These are phyloP conservation scores for Fusarium musae DNA, from an alignment of 2,329 filamentous ascomycete genomes.

Conservation along the genomic window DNA sequence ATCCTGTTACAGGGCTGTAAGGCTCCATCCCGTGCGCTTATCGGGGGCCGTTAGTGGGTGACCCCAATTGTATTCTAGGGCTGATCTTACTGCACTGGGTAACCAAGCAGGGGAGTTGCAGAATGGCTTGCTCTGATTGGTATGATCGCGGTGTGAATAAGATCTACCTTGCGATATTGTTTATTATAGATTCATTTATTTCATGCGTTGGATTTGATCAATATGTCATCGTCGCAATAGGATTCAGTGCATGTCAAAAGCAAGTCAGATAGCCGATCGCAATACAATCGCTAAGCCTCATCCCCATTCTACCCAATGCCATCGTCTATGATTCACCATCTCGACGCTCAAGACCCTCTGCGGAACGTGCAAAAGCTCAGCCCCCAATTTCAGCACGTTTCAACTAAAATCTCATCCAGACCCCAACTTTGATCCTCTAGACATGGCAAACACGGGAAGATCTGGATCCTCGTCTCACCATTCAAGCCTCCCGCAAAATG, in stretches of 20 bases:
- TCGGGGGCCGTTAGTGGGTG: neutral
- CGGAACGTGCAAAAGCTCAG: neutral
- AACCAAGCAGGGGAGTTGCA: neutral
- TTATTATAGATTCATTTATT: neutral
- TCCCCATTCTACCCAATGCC: neutral
- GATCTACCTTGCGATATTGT: neutral
- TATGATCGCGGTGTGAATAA: neutral
- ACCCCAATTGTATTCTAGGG: neutral
- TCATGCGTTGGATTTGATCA: neutral
- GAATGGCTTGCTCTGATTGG: rapidly evolving
- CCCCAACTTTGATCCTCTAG: neutral
- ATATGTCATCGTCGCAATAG: neutral
- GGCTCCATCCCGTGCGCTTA: neutral
- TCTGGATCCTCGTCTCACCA: neutral
- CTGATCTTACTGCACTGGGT: neutral
- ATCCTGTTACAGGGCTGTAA: neutral
- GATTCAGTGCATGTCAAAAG: neutral
- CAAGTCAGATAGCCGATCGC: neutral
- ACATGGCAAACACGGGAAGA: neutral
- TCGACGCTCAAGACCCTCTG: rapidly evolving
- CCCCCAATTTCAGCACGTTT: neutral
- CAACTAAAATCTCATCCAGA: neutral
- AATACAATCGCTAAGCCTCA: neutral
- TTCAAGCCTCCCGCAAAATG: neutral
- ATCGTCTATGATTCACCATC: neutral